Evolutionary conservation across 441 rosid genomes (phyloP).

Genomic region (Croton laevigatus): DNA sequence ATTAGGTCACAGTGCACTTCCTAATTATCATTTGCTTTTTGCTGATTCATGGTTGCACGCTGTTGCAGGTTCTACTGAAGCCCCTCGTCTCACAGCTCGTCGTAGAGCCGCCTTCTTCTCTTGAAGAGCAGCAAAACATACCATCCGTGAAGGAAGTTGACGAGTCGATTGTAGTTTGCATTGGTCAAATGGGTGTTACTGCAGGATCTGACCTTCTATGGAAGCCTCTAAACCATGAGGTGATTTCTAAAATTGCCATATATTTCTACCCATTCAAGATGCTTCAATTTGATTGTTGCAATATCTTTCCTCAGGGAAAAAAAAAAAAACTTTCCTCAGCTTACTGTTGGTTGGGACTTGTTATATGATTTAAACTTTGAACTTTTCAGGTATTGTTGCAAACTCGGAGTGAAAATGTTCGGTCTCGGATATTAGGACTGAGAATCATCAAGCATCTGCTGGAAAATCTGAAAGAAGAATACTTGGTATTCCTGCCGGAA

Average conservation of each 20-base stretch:
- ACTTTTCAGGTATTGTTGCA: constrained; percentile 75
- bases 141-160: constrained; percentile 78
- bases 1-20: background rate
- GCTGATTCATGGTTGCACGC: constrained; percentile 13
- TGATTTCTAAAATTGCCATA: constrained; percentile 23
- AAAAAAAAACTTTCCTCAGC: background rate
- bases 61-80: constrained; percentile 72
- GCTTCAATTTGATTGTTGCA: background rate
- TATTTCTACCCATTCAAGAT: background rate
- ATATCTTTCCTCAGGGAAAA: background rate
- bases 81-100: constrained; percentile 81
- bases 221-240: constrained; percentile 97
- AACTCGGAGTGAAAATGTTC: constrained; percentile 77
- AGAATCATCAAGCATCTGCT: constrained; percentile 70
- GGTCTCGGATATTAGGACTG: constrained; percentile 73
- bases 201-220: constrained; percentile 91
- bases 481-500: constrained; percentile 72
- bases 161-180: constrained; percentile 65
- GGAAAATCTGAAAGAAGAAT: constrained; percentile 88
- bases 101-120: constrained; percentile 56
- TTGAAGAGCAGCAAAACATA: constrained; percentile 50
- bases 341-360: background rate
- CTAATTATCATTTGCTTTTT: constrained; percentile 8
- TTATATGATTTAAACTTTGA: background rate
- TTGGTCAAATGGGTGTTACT: constrained; percentile 95